A percentile compares a stretch with the other conserved stretches of the same genome.
These are phyloP conservation scores for Passiflora organensis DNA, from an alignment of 345 rosid species.

Conservation along the genomic window DNA sequence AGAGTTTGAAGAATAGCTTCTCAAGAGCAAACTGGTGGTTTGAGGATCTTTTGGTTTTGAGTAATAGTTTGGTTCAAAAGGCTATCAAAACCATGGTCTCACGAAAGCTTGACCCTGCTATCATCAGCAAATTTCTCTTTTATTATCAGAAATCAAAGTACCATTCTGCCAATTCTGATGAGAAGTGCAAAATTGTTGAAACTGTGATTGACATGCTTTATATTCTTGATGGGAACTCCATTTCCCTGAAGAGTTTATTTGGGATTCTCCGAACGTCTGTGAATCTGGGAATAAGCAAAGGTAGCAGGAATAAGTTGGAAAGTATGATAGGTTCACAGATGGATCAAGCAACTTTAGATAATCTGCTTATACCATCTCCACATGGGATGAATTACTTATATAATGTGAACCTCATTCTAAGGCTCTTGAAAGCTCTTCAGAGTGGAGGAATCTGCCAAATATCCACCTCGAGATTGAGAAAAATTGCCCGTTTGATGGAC, in stretches of 20 bases:
- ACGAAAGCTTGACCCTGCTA: constrained; percentile 50
- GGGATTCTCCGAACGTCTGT: constrained; percentile 53
- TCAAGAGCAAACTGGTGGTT: constrained; percentile 75
- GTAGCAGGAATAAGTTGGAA: constrained; percentile 58
- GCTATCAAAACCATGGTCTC: constrained; percentile 48
- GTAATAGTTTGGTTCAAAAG: constrained; percentile 36
- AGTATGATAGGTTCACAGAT: constrained; percentile 69
- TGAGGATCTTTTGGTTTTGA: constrained; percentile 57
- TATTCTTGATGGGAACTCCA: constrained; percentile 47
- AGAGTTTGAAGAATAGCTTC: constrained; percentile 63
- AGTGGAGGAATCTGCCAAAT: constrained; percentile 25
- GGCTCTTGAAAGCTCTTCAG: constrained; percentile 60
- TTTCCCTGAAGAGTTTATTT: constrained; percentile 68
- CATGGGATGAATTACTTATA: constrained; percentile 45
- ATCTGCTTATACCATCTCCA: constrained; percentile 79
- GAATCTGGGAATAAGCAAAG: constrained; percentile 44
- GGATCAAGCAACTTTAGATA: constrained; percentile 77
- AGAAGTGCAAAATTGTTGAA: constrained; percentile 51
- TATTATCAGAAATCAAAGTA: constrained; percentile 76
- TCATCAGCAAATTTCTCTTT: constrained; percentile 58
- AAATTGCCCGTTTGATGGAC: constrained; percentile 70
- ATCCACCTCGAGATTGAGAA: constrained; percentile 33
- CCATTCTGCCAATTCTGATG: constrained; percentile 29
- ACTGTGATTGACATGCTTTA: constrained; percentile 46
- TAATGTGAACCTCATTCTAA: constrained; percentile 66